Evolutionary conservation across 306 rosid genomes (phyloP).

Genomic region (Castanopsis chinensis): DNA sequence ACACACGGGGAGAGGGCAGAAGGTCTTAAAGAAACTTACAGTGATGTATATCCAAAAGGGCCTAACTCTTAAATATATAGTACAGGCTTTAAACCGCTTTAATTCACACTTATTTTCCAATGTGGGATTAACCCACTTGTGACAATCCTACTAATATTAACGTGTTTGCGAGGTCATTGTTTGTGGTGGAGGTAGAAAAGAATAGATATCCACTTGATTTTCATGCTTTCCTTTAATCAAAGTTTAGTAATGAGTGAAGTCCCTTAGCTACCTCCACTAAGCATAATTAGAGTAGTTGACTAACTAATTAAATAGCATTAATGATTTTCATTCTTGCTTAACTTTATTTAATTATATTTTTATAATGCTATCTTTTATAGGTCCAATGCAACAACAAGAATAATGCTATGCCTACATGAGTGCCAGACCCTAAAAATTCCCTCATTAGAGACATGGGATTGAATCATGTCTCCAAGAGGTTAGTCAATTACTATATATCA

Average conservation of each 20-base stretch:
- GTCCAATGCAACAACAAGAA: not conserved
- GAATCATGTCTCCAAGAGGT: not conserved
- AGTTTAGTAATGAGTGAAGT: conserved; percentile 4
- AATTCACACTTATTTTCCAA: no score
- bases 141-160: not conserved
- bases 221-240: conserved; percentile 3
- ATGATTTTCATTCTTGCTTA: not conserved
- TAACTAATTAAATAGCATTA: not conserved
- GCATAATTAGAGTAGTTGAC: not conserved
- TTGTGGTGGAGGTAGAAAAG: conserved; percentile 12
- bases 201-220: conserved; percentile 16
- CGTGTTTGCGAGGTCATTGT: no score
- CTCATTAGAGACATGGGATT: not conserved
- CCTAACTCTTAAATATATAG: no score
- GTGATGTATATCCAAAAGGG: no score
- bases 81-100: no score
- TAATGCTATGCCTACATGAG: not conserved
- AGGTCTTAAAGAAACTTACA: no score
- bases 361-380: not conserved
- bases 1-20: no score
- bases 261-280: conserved; percentile 10
- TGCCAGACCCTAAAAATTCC: not conserved
- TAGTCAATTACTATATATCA: no score
- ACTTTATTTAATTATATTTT: not conserved
- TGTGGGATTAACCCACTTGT: not conserved